phyloP scores from a whole-genome alignment of 1,139 yeast species.

The Petasospora rhodanensis region DNA sequence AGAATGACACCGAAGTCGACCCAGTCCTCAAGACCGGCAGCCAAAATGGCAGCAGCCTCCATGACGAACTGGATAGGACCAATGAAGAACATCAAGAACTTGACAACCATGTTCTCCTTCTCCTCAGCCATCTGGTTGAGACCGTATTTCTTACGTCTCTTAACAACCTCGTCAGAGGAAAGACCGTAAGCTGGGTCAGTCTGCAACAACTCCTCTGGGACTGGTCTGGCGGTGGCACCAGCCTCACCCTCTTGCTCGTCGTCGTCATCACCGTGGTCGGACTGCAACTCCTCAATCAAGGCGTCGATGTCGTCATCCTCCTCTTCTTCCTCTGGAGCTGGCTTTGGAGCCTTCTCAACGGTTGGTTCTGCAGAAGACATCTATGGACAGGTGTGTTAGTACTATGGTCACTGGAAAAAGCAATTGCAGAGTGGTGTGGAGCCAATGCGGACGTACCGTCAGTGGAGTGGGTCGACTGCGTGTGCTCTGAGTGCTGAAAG shows the following conservation, averaged over 20 bases:
- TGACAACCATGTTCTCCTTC: constrained; percentile 73
- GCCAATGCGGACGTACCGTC: too few species aligned
- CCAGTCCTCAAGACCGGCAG: constrained; percentile 99
- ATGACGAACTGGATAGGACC: constrained; percentile 99
- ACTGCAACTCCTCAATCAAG: constrained; percentile 84
- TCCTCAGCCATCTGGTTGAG: constrained; percentile 94
- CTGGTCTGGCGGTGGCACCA: constrained; percentile 50
- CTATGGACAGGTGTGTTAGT: constrained; percentile 12
- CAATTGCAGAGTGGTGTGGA: too few species aligned
- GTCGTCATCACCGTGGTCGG: constrained; percentile 63
- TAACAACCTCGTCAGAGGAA: constrained; percentile 71
- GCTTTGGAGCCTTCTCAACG: constrained; percentile 35
- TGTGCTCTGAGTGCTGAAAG: too few species aligned
- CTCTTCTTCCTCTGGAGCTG: constrained; percentile 38
- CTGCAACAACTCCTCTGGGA: constrained; percentile 85
- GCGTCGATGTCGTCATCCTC: constrained; percentile 87
- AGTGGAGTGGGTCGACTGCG: too few species aligned
- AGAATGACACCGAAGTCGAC: constrained; percentile 98
- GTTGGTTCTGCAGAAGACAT: constrained; percentile 32
- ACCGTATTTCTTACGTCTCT: constrained; percentile 93
- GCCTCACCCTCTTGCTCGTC: constrained; percentile 34
- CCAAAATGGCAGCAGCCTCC: constrained; percentile 97
- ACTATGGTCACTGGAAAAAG: too few species aligned
- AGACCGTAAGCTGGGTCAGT: constrained; percentile 85
- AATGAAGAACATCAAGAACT: constrained; percentile 88